Percentiles rank a stretch among this genome's conserved stretches.
These are phyloP conservation scores for Eucalyptus pumila DNA, from an alignment of 345 rosid genomes.

Conservation along the genomic window DNA sequence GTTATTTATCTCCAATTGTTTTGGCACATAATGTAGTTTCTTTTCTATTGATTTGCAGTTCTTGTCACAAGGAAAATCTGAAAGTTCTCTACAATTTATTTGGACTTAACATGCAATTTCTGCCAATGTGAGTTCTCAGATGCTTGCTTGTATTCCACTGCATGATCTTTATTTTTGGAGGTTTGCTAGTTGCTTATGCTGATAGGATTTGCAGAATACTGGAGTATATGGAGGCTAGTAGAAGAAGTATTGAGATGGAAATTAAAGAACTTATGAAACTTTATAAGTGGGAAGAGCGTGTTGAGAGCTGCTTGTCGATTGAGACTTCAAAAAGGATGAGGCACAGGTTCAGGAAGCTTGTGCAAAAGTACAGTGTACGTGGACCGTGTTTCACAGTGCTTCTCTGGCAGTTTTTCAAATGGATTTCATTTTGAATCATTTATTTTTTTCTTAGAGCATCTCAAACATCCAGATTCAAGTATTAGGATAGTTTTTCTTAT, in stretches of 20 bases:
- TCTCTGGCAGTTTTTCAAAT: background rate
- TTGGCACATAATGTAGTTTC: background rate
- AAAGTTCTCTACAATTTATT: slow-evolving; percentile 68
- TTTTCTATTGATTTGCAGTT: slow-evolving; percentile 22
- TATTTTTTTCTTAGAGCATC: background rate
- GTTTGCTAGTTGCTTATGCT: background rate
- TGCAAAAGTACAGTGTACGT: slow-evolving; percentile 72
- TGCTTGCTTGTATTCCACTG: background rate
- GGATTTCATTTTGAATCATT: background rate
- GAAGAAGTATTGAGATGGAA: slow-evolving; percentile 48
- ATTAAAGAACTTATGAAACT: slow-evolving; percentile 57
- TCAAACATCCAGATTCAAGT: background rate
- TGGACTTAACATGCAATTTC: slow-evolving; percentile 80
- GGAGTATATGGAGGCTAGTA: slow-evolving; percentile 41
- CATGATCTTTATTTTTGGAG: background rate
- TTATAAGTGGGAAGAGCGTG: slow-evolving; percentile 61
- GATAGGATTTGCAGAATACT: slow-evolving; percentile 28
- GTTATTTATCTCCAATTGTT: background rate
- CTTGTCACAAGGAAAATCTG: slow-evolving; percentile 37
- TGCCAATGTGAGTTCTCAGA: slow-evolving; percentile 53
- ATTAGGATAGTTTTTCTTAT: background rate
- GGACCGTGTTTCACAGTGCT: background rate
- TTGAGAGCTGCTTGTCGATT: slow-evolving; percentile 34
- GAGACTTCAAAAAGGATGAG: slow-evolving; percentile 53
- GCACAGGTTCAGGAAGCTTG: slow-evolving; percentile 67